Evolutionary conservation across 2,329 filamentous ascomycete genomes (phyloP).

Genomic region (Xylariaceae sp.): DNA sequence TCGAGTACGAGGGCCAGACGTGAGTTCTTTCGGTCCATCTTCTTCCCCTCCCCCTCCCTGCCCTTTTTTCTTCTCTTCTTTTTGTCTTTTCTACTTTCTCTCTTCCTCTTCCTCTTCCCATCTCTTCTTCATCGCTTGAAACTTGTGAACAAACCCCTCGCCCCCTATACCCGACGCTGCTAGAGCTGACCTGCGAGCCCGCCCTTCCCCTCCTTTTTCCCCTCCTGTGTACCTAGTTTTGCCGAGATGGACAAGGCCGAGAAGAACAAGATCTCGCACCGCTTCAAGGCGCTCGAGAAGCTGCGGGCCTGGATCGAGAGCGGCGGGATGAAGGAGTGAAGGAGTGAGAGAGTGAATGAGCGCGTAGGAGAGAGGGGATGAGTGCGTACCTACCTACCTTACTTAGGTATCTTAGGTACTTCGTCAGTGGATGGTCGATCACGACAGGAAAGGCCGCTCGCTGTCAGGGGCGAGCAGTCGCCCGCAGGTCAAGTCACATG

Average conservation of each 20-base stretch:
- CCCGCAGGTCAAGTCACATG: too few relatives aligned
- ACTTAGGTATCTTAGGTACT: too few relatives aligned
- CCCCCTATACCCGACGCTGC: too few relatives aligned
- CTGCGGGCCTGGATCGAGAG: constrained; percentile 70
- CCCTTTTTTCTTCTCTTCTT: neutral
- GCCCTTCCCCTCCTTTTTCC: neutral
- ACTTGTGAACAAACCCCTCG: too few relatives aligned
- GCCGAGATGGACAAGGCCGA: constrained; percentile 87
- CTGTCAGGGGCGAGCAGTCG: too few relatives aligned
- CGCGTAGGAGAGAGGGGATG: too few relatives aligned
- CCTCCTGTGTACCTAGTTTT: constrained; percentile 50
- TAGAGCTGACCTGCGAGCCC: neutral
- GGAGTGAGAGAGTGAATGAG: neutral
- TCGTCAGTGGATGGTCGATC: too few relatives aligned
- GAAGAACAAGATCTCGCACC: constrained; percentile 92
- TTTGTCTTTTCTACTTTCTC: neutral
- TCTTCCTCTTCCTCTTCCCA: neutral
- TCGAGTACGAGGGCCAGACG: constrained; percentile 88
- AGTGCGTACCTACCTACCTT: too few relatives aligned
- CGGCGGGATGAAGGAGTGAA: constrained; percentile 19
- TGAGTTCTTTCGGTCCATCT: too few relatives aligned
- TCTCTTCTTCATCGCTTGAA: neutral
- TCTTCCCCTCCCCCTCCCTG: neutral
- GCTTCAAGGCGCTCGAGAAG: constrained; percentile 78
- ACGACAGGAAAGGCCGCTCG: too few relatives aligned